These are phyloP conservation scores for Uronychia binucleata DNA, from an alignment of 73 alveolate genomes.

Conservation along the genomic window DNA sequence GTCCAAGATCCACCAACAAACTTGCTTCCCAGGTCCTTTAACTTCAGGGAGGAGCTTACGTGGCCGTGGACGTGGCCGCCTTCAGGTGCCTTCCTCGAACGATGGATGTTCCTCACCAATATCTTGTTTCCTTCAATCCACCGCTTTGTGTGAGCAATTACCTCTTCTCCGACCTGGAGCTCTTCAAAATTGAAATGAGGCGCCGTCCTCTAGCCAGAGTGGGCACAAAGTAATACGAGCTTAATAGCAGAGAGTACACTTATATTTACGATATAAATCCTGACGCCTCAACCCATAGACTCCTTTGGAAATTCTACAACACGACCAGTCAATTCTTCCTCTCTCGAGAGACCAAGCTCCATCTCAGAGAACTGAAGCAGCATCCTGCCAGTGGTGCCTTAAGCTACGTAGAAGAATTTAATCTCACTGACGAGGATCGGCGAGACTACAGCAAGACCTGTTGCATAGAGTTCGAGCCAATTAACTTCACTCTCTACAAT, in stretches of 20 bases:
- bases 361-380: background rate
- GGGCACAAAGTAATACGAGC: background rate
- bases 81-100: conserved; percentile 47
- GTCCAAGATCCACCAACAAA: background rate
- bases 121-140: conserved; percentile 43
- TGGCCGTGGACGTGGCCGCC: conserved; percentile 16
- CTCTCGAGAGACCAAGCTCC: background rate
- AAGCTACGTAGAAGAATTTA: background rate
- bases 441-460: background rate
- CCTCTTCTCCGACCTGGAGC: conserved; percentile 30
- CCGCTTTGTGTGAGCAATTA: conserved; percentile 50
- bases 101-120: conserved; percentile 48
- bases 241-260: conserved; percentile 9
- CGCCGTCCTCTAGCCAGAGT: background rate
- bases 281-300: background rate
- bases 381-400: background rate
- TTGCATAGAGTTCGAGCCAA: conserved; percentile 15
- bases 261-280: conserved; percentile 18
- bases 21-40: conserved; percentile 1
- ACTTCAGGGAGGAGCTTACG: conserved; percentile 4
- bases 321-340: background rate
- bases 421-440: background rate
- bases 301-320: conserved; percentile 11
- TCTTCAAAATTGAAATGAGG: background rate
- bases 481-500: conserved; percentile 14